Percentiles rank a stretch among this genome's conserved stretches.
Conservation (phyloP, 805 yeast genomes). For the Cyberlindnera mycetangii region DNA sequence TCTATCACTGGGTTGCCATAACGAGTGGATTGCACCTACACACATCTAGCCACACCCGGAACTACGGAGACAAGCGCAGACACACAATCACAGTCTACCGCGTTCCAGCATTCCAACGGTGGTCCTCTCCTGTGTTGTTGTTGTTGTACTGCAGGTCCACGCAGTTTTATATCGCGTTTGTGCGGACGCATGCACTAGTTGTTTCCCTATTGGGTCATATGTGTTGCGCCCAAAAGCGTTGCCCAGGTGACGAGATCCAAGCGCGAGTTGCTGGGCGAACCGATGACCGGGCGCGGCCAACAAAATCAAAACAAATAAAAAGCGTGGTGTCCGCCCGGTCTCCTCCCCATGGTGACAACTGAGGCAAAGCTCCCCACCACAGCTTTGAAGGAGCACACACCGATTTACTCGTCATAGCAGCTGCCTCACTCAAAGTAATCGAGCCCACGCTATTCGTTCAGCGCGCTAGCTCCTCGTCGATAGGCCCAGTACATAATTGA, state of each 20-base stretch:
- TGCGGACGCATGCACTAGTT: neutral
- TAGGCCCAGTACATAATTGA: neutral
- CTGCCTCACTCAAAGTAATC: neutral
- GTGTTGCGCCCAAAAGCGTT: slow-evolving; percentile 1
- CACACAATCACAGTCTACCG: neutral
- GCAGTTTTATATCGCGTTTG: neutral
- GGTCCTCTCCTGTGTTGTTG: neutral
- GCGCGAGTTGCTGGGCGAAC: slow-evolving; percentile 15
- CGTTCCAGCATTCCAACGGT: slow-evolving; percentile 4
- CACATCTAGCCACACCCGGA: too few species aligned
- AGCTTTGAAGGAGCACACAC: neutral
- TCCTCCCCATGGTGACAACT: too few species aligned
- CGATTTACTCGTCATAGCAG: neutral
- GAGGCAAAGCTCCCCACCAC: too few species aligned
- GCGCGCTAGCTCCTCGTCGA: too few species aligned
- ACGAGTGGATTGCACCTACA: too few species aligned
- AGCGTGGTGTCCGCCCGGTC: slow-evolving; percentile 10
- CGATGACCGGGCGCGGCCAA: slow-evolving; percentile 12
- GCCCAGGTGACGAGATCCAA: slow-evolving; percentile 1
- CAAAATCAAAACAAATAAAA: slow-evolving; percentile 19
- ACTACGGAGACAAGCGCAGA: neutral
- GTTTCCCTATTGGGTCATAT: slow-evolving; percentile 5
- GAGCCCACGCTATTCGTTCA: neutral
- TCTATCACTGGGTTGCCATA: too few species aligned
- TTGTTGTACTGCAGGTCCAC: slow-evolving; percentile 7